Percentiles rank a stretch among this genome's conserved stretches.
Conservation (phyloP, 2,329 filamentous ascomycete species). For the Aspergillus persii region DNA sequence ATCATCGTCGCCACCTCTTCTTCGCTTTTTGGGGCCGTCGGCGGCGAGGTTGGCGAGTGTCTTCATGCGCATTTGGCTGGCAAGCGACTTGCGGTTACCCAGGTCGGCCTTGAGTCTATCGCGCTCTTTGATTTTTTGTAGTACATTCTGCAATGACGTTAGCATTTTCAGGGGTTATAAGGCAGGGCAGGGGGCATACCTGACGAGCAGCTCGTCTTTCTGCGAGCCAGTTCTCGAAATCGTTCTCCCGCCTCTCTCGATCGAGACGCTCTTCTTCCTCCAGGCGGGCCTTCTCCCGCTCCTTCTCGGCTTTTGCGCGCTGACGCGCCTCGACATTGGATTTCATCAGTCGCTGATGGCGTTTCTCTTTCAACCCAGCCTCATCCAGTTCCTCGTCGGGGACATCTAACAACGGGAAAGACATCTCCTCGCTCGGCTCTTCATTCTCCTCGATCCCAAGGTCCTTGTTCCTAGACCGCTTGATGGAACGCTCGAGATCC, state of each 20-base stretch:
- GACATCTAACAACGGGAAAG: constrained; percentile 83
- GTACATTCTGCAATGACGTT: constrained; percentile 55
- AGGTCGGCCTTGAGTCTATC: constrained; percentile 91
- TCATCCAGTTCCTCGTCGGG: constrained; percentile 94
- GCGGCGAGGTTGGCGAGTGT: constrained; percentile 93
- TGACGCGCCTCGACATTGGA: constrained; percentile 90
- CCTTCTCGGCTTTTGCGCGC: constrained; percentile 94
- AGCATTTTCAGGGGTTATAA: constrained; percentile 4
- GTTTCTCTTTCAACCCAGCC: constrained; percentile 84
- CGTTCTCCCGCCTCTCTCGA: constrained; percentile 75
- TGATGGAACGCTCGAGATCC: constrained; percentile 86
- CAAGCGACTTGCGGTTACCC: constrained; percentile 93
- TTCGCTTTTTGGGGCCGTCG: constrained; percentile 79
- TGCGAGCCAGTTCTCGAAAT: constrained; percentile 82
- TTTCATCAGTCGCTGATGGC: constrained; percentile 88
- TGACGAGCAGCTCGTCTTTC: constrained; percentile 73
- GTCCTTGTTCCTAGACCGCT: constrained; percentile 88
- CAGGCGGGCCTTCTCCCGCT: constrained; percentile 79
- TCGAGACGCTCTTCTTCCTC: constrained; percentile 83
- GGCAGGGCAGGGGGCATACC: constrained; percentile 24
- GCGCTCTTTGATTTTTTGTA: constrained; percentile 85
- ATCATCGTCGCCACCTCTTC: constrained; percentile 88
- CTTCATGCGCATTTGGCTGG: constrained; percentile 97
- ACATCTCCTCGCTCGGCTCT: constrained; percentile 72
- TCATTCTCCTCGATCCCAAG: constrained; percentile 79